phyloP scores from a whole-genome alignment of 805 yeast species.

The Kodamaea sagamina region DNA sequence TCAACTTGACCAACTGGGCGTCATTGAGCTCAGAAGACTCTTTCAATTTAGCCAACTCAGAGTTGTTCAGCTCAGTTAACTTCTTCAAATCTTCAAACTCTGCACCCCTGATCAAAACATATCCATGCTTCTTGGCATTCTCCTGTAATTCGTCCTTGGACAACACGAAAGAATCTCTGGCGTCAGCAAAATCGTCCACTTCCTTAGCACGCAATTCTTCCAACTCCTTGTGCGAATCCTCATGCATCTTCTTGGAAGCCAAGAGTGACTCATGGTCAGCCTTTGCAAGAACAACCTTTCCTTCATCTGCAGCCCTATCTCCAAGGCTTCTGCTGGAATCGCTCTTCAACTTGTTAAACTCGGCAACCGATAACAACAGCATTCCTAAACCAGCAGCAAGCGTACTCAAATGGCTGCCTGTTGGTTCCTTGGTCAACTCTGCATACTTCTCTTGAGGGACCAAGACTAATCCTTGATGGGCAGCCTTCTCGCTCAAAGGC shows the following conservation, averaged over 20 bases:
- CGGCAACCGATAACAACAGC: slow-evolving; percentile 5
- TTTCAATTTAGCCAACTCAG: no score
- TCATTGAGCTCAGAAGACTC: slow-evolving; percentile 23
- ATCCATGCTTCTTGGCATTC: slow-evolving; percentile 29
- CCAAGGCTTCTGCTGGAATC: slow-evolving; percentile 6
- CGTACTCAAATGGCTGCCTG: slow-evolving; percentile 1
- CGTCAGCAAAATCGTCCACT: slow-evolving; percentile 24
- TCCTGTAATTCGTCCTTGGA: slow-evolving; percentile 28
- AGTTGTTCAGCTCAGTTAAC: slow-evolving; percentile 15
- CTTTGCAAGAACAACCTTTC: slow-evolving; percentile 25
- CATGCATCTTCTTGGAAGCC: slow-evolving; percentile 3
- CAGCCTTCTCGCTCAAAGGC: slow-evolving; percentile 20
- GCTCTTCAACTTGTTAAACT: slow-evolving; percentile 8
- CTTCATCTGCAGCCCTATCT: slow-evolving; percentile 28
- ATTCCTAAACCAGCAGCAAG: slow-evolving; percentile 7
- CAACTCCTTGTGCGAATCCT: slow-evolving; percentile 4
- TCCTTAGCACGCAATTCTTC: slow-evolving; percentile 2
- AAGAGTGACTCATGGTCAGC: slow-evolving; percentile 19
- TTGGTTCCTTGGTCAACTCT: slow-evolving; percentile 10
- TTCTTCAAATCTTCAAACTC: slow-evolving; percentile 21
- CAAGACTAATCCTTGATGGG: slow-evolving; percentile 19
- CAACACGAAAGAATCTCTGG: slow-evolving; percentile 32
- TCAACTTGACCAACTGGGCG: slow-evolving; percentile 16
- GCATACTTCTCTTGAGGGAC: slow-evolving; percentile 14
- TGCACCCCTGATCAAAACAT: slow-evolving; percentile 23